Conservation (phyloP, 192 early-diverging fungal genomes). For the Backusella tarrabulga region DNA sequence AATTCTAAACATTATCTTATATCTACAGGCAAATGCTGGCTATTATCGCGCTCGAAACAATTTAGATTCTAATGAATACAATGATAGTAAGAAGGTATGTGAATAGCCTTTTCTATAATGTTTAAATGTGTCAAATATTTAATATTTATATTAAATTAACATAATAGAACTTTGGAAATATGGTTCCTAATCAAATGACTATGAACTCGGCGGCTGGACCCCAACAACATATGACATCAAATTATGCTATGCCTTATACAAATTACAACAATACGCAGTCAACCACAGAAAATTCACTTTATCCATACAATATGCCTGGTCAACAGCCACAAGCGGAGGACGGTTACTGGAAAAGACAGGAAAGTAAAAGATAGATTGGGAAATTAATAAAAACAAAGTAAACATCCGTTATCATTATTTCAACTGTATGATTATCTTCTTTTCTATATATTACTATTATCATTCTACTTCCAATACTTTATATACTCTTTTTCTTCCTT, state of each 20-base stretch:
- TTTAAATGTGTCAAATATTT: neutral
- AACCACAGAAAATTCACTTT: neutral
- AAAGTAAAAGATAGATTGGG: slow-evolving; percentile 7
- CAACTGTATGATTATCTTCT: slow-evolving; percentile 1
- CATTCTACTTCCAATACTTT: neutral
- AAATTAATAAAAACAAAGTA: neutral
- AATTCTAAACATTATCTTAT: neutral
- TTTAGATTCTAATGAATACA: neutral
- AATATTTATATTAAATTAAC: slow-evolving; percentile 3
- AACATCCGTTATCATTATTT: neutral
- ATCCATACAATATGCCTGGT: slow-evolving; percentile 5
- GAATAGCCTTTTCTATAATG: neutral
- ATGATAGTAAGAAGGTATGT: neutral
- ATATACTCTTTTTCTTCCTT: neutral
- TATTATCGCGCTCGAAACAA: neutral
- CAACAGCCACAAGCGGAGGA: neutral
- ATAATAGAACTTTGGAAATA: slow-evolving; percentile 6
- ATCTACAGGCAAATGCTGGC: neutral
- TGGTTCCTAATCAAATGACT: neutral
- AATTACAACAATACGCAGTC: neutral
- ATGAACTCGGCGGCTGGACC: neutral
- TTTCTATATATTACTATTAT: slow-evolving; percentile 7
- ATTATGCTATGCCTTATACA: slow-evolving; percentile 5
- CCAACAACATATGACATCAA: slow-evolving; percentile 17
- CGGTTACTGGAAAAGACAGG: neutral